Conservation (phyloP, 2,329 filamentous ascomycete species). For the Biscogniauxia mediterranea region DNA sequence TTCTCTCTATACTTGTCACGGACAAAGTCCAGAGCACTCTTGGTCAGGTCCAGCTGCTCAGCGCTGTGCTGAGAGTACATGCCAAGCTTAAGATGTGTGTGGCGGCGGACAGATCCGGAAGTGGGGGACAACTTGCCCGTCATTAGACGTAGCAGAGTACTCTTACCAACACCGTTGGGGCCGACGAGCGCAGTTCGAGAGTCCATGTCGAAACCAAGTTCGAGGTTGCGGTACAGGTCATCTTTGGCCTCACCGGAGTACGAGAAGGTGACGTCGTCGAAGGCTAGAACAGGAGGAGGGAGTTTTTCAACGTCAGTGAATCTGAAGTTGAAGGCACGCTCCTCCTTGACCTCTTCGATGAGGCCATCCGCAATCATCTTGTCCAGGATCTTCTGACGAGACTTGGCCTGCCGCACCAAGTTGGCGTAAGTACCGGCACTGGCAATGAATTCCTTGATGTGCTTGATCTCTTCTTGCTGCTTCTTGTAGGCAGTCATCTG, state of each 20-base stretch:
- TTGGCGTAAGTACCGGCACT: constrained; percentile 99
- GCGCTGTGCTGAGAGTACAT: constrained; percentile 98
- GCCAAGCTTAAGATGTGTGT: constrained; percentile 98
- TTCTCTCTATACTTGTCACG: constrained; percentile 88
- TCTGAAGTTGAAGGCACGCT: constrained; percentile 93
- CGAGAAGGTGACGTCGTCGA: constrained; percentile 96
- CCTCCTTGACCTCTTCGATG: constrained; percentile 83
- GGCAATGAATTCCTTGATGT: constrained; percentile 99
- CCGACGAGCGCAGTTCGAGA: constrained; percentile 95
- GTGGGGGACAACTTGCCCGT: constrained; percentile 91
- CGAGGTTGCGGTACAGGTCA: constrained; percentile 93
- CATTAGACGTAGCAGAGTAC: constrained; percentile 92
- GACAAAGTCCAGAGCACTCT: constrained; percentile 96
- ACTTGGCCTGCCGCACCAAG: constrained; percentile 98
- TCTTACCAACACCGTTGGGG: constrained; percentile 99
- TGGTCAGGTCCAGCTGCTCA: constrained; percentile 96
- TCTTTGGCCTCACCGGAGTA: constrained; percentile 89
- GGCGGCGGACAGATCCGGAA: constrained; percentile 75
- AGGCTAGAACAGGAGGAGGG: constrained; percentile 93
- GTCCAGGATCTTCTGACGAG: constrained; percentile 98
- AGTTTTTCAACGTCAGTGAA: constrained; percentile 99
- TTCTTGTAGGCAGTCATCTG: constrained; percentile 99
- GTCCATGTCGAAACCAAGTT: constrained; percentile 99
- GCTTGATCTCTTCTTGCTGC: constrained; percentile 97
- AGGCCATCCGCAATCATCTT: constrained; percentile 99